Evolutionary conservation across 768 basidiomycete species (phyloP).

Genomic region (Suillus plorans): DNA sequence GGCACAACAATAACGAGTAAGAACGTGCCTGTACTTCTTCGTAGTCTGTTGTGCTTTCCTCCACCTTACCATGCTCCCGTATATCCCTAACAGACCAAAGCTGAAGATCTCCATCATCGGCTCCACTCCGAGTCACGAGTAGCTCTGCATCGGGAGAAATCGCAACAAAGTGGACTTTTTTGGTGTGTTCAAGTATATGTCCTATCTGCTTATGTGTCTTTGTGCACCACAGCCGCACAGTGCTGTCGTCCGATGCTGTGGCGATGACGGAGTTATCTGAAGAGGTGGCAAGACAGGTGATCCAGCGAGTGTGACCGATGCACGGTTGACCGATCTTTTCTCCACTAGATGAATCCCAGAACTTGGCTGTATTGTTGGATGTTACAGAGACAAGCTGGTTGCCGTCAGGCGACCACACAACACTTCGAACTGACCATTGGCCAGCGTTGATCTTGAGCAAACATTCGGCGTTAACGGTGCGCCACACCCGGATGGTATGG

Average conservation of each 20-base stretch:
- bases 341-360: constrained; percentile 5
- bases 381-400: constrained; percentile 2
- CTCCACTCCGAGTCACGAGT: neutral
- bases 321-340: neutral
- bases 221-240: neutral
- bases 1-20: neutral
- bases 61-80: neutral
- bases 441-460: neutral
- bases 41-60: neutral
- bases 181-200: neutral
- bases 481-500: neutral
- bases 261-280: neutral
- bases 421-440: neutral
- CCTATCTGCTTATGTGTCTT: neutral
- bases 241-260: neutral
- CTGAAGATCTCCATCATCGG: neutral
- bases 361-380: neutral
- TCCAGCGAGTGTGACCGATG: neutral
- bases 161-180: neutral
- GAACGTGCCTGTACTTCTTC: neutral
- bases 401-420: constrained; percentile 7
- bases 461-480: neutral
- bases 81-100: neutral
- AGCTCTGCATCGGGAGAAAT: neutral
- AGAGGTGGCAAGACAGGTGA: neutral